Base-by-base conservation (phyloP, 352 stramenopile genomes). In the Phytopythium montanum region DNA sequence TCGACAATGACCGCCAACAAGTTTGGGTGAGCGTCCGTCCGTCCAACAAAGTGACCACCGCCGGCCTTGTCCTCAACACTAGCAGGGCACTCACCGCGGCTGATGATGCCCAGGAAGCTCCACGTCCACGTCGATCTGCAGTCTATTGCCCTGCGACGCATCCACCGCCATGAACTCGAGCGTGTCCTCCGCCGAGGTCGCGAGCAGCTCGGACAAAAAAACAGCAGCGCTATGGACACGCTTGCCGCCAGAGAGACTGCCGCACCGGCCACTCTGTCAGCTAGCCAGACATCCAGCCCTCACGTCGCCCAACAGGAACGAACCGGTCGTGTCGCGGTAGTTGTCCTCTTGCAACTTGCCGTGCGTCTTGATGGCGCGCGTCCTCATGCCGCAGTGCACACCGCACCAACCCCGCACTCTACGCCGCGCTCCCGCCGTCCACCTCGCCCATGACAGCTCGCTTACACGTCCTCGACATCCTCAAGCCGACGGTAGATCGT, bases 41-140 rank as follows among this genome's bases (percentile, higher is more conserved):
- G n/a, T n/a, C n/a, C n/a, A n/a, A n/a, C n/a, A n/a, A n/a, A n/a
- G n/a, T n/a, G n/a, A n/a, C n/a, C n/a, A n/a, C n/a, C 33, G 9
- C 9, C 33, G 33, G 33, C 33, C 33, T 38, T 12, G 9, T n/a
- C n/a, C n/a, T 16, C 8, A 2, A 12, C 33, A 38, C 9, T 12
- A 38, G 33, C 33, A 13, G 45, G 1, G 23, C 25, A 5, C 61
- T 21, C 54, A 81, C 75, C 79, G 63, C 92, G 80, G 81, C 97
- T 99, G 60, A 88, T 96, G 55, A 99, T 76, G 14, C 85, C 79
- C 28, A 98, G 93, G 68, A 99, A 99, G 42, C 96, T 99, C n/a
- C 48, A 99, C 93, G 79, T 99, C 97, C 26, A 99, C 59, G 73
- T 98, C 97, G 66, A 99, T 97, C 67, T 90, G 78, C 59, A 99